Conservation (phyloP, 192 early-diverging fungal genomes). For the Thamnidium elegans region DNA sequence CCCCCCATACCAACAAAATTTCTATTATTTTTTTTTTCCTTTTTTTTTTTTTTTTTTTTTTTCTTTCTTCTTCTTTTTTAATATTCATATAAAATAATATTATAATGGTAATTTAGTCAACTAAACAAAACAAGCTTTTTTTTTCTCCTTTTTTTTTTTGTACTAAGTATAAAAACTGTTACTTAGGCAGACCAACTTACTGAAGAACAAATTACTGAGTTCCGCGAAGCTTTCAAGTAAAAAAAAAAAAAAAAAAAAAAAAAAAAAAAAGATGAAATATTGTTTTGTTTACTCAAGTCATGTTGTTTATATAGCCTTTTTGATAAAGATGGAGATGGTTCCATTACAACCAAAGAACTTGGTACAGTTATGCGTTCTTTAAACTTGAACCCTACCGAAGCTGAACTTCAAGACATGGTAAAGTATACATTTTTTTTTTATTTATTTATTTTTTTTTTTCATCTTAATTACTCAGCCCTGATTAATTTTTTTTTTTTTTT, state of each 20-base stretch:
- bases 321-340: constrained; percentile 92
- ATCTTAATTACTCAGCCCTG: neutral
- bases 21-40: neutral
- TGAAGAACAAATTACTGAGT: constrained; percentile 85
- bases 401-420: constrained; percentile 88
- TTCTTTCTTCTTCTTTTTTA: neutral
- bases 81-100: neutral
- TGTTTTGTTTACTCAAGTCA: neutral
- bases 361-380: constrained; percentile 90
- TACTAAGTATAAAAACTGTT: no score
- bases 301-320: constrained; percentile 70
- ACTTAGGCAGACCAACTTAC: constrained; percentile 80
- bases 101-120: constrained; percentile 10
- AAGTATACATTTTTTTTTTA: neutral
- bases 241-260: constrained; percentile 44
- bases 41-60: neutral
- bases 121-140: neutral
- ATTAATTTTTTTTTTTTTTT: no score
- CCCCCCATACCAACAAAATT: no score
- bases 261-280: neutral
- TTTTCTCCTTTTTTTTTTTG: neutral
- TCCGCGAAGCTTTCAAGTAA: constrained; percentile 72
- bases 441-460: neutral
- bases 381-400: constrained; percentile 90
- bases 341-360: constrained; percentile 88